These are phyloP conservation scores for Limonium bicolor DNA, from an alignment of 148 eudicot genomes.

Conservation along the genomic window DNA sequence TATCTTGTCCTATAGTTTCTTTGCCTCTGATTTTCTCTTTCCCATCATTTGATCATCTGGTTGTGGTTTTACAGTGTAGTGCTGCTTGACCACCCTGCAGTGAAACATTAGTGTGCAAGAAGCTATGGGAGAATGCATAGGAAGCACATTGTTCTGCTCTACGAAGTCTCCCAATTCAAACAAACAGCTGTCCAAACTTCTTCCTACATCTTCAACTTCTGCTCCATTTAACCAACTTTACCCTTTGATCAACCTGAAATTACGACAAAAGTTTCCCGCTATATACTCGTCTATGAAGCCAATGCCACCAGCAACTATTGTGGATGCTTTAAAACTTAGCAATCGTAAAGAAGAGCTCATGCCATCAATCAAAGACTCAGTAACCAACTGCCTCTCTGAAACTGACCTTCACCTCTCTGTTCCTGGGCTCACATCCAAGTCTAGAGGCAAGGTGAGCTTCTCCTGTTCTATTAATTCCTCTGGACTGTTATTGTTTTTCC, in stretches of 20 bases:
- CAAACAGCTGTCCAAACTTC: too few relatives aligned
- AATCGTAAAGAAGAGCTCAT: conserved; percentile 30
- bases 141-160: too few relatives aligned
- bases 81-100: too few relatives aligned
- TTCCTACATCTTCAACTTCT: too few relatives aligned
- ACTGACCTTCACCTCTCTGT: conserved; percentile 70
- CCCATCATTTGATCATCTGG: too few relatives aligned
- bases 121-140: too few relatives aligned
- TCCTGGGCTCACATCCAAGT: conserved; percentile 63
- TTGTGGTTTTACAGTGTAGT: too few relatives aligned
- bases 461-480: not conserved
- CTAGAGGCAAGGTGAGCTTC: conserved; percentile 87
- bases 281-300: conserved; percentile 21
- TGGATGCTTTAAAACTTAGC: conserved; percentile 16
- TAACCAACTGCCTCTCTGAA: conserved; percentile 54
- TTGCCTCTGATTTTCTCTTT: too few relatives aligned
- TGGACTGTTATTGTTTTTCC: too few relatives aligned
- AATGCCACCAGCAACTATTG: conserved; percentile 23
- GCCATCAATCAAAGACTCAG: conserved; percentile 29
- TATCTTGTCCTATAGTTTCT: too few relatives aligned
- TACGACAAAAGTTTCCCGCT: conserved; percentile 7
- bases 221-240: conserved; percentile 3
- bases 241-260: conserved; percentile 6
- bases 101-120: too few relatives aligned
- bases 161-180: too few relatives aligned